Evolutionary conservation across 768 basidiomycete species (phyloP).

Genomic region (Panaeolus cyanescens): DNA sequence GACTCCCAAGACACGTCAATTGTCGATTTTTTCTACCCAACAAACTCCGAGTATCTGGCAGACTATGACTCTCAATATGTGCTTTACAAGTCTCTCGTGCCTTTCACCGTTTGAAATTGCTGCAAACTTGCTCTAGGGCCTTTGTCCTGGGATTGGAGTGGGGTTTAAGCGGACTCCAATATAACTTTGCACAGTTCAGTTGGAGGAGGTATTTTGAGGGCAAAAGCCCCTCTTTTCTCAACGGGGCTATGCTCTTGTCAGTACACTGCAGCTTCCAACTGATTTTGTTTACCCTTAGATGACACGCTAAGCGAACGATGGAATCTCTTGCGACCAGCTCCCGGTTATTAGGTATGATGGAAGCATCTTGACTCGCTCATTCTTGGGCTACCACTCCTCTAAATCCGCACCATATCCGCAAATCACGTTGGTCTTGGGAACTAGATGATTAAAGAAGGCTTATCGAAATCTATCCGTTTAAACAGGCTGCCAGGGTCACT

Average conservation of each 20-base stretch:
- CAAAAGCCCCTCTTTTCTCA: background rate
- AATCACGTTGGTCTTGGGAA: conserved; percentile 9
- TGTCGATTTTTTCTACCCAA: background rate
- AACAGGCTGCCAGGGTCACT: conserved; percentile 7
- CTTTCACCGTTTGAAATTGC: background rate
- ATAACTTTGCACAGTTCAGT: conserved; percentile 1
- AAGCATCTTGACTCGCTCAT: conserved; percentile 6
- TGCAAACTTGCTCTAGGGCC: background rate
- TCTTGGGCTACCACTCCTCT: conserved; percentile 16
- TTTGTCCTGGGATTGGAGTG: background rate
- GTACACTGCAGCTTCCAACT: background rate
- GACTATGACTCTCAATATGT: background rate
- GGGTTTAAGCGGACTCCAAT: conserved; percentile 2
- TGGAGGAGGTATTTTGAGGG: background rate
- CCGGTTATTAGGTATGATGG: background rate
- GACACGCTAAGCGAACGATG: background rate
- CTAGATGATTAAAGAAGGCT: conserved; percentile 11
- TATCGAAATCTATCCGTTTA: conserved; percentile 3
- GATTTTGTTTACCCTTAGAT: background rate
- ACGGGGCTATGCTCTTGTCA: background rate
- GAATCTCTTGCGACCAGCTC: background rate
- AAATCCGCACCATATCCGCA: conserved; percentile 30
- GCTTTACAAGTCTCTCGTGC: background rate
- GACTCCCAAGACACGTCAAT: background rate
- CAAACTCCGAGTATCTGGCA: background rate